Conservation (phyloP, 208 protist species). For the Crithidia fasciculata region DNA sequence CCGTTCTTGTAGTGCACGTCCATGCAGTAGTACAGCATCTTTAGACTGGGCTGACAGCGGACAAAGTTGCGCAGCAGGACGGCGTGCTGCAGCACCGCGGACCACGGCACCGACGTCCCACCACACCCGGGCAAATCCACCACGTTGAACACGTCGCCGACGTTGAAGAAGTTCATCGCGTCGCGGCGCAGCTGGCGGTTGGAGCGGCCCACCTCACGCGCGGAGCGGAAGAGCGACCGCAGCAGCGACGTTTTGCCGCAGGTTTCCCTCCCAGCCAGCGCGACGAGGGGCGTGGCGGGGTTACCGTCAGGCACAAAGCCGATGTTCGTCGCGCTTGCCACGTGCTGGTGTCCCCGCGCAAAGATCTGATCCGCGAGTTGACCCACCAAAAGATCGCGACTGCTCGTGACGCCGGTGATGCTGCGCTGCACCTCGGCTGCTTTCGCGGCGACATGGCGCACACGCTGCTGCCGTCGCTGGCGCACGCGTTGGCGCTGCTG, state of each 20-base stretch:
- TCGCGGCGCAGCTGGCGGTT: constrained; percentile 80
- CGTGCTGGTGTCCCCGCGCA: constrained; percentile 72
- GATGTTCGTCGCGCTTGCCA: constrained; percentile 81
- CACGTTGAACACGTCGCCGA: constrained; percentile 86
- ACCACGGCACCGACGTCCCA: constrained; percentile 85
- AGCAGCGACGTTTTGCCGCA: constrained; percentile 84
- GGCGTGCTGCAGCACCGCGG: constrained; percentile 81
- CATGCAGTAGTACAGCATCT: constrained; percentile 94
- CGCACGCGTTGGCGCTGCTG: constrained; percentile 47
- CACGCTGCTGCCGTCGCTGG: constrained; percentile 42
- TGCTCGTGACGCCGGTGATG: constrained; percentile 44
- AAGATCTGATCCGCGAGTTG: constrained; percentile 89
- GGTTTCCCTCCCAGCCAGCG: constrained; percentile 65
- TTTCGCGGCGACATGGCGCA: constrained; percentile 54
- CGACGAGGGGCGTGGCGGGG: constrained; percentile 80
- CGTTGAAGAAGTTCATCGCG: constrained; percentile 91
- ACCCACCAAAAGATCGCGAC: constrained; percentile 75
- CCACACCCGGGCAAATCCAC: constrained; percentile 85
- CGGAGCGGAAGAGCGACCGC: constrained; percentile 80
- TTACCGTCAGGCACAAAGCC: constrained; percentile 87
- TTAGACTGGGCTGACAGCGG: constrained; percentile 78
- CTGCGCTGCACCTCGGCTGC: constrained; percentile 46
- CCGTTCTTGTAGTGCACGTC: constrained; percentile 89
- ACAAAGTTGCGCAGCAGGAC: constrained; percentile 84
- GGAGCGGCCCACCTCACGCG: constrained; percentile 65